Evolutionary conservation across 768 basidiomycete species (phyloP), one percentile per base, ranked within the genome.

Genomic region (Megacollybia marginata): DNA sequence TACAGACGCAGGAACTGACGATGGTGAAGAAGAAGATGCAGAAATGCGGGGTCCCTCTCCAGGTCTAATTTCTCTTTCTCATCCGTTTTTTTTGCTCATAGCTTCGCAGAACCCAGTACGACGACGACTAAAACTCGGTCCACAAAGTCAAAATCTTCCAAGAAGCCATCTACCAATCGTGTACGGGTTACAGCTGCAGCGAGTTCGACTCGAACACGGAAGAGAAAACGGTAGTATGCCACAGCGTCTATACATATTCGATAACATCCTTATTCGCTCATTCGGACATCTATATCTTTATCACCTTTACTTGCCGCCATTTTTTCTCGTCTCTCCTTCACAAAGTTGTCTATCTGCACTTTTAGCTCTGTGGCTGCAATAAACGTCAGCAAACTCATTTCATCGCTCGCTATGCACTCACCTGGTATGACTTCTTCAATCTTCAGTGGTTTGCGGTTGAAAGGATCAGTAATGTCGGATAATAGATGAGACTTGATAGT

Each of bases 401-500:
- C 11, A 52, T 61, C 40, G 57, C 51, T 44, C 55, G 16, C 16
- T 28, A 16, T 36, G 18, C 5, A 67, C 82, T 55, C 57, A 92
- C 93, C 68, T 23, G 90, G 79, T 51, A 83, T 62, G 12, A 94
- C 84, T 10, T 94, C 88, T 48, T 86, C 87, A 54, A 93, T 80
- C 9, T 71, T 65, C 23, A 96, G 71, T 2, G 95, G 91, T 33
- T 75, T 70, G 28, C 96, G 85, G 66, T 97, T 99, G 78, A 98
- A 99, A 1, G 96, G 96, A 65, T 99, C 96, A 48, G 82, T 89
- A 15, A 83, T 67, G 58, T 96, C 94, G 0, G 92, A 95, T 16
- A 99, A 71, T 33, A 97, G 69, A 64, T 96, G 93, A 1, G 92
- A 88, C 59, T 95, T 95, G 72, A 99, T 98, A 2, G 94, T 97